phyloP scores from a whole-genome alignment of 371 early-diverging fungal species.

The Rhizopus delemar region DNA sequence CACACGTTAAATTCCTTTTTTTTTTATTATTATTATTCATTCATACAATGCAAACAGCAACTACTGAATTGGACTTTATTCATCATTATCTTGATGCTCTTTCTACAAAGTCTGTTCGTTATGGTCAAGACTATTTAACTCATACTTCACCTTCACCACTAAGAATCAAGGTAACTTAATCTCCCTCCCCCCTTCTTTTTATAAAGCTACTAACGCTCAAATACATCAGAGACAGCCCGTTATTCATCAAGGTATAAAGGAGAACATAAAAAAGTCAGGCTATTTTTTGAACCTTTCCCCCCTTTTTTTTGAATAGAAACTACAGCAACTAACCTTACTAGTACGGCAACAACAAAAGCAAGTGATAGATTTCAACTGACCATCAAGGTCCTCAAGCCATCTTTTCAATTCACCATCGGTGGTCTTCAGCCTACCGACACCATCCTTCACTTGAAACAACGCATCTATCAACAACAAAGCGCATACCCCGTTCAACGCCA shows the following conservation, averaged over 20 bases:
- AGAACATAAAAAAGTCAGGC: neutral
- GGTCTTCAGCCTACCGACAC: constrained; percentile 31
- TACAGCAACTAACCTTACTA: neutral
- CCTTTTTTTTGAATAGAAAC: neutral
- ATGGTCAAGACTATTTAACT: constrained; percentile 42
- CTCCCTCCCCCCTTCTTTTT: neutral
- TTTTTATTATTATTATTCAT: neutral
- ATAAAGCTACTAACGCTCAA: too few relatives aligned
- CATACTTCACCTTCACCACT: constrained; percentile 31
- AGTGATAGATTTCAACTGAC: constrained; percentile 25
- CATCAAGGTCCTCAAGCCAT: constrained; percentile 51
- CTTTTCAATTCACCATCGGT: constrained; percentile 40
- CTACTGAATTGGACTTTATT: constrained; percentile 39
- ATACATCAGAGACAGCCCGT: constrained; percentile 1
- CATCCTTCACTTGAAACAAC: constrained; percentile 45
- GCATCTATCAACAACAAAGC: constrained; percentile 45
- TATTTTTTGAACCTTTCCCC: neutral
- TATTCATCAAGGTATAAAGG: constrained; percentile 10
- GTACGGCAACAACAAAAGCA: neutral
- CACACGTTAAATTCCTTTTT: neutral
- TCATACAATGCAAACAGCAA: constrained; percentile 22
- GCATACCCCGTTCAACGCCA: constrained; percentile 45
- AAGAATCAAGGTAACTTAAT: constrained; percentile 39
- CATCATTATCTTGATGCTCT: constrained; percentile 37
- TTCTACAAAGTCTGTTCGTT: constrained; percentile 49